Evolutionary conservation across 345 rosid genomes (phyloP).

Genomic region (Fremontodendron californicum): DNA sequence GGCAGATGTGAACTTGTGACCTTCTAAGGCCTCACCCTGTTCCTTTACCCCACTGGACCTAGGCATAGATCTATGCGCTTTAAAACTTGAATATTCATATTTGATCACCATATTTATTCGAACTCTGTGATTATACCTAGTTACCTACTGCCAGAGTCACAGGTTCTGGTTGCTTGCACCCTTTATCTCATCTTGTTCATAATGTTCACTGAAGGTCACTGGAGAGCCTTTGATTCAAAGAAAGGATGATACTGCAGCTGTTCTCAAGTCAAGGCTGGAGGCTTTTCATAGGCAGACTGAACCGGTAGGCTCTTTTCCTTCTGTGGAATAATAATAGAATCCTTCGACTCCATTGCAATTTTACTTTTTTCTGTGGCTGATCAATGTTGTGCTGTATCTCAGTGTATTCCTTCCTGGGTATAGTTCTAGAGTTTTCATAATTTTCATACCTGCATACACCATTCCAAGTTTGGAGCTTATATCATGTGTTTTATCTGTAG

Average conservation of each 20-base stretch:
- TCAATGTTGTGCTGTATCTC: neutral
- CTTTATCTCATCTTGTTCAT: neutral
- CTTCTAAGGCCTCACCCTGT: neutral
- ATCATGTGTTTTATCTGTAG: neutral
- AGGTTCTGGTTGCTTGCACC: neutral
- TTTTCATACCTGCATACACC: neutral
- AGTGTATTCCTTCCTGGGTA: neutral
- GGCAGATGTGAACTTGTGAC: neutral
- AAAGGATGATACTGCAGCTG: slow-evolving; percentile 78
- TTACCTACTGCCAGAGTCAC: neutral
- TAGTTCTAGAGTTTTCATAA: neutral
- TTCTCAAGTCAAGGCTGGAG: slow-evolving; percentile 73
- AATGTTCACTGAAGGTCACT: slow-evolving; percentile 40
- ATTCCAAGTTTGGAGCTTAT: neutral
- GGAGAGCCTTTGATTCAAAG: slow-evolving; percentile 85
- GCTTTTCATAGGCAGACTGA: slow-evolving; percentile 81
- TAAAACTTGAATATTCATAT: neutral
- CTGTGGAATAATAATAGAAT: neutral
- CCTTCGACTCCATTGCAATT: neutral
- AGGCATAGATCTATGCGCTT: neutral
- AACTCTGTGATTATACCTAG: neutral
- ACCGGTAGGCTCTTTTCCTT: slow-evolving; percentile 40
- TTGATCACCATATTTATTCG: neutral
- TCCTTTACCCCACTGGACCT: neutral
- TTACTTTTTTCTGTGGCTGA: neutral